Evolutionary conservation across 192 early-diverging fungal species (phyloP).

Genomic region (Podochytrium sp.): DNA sequence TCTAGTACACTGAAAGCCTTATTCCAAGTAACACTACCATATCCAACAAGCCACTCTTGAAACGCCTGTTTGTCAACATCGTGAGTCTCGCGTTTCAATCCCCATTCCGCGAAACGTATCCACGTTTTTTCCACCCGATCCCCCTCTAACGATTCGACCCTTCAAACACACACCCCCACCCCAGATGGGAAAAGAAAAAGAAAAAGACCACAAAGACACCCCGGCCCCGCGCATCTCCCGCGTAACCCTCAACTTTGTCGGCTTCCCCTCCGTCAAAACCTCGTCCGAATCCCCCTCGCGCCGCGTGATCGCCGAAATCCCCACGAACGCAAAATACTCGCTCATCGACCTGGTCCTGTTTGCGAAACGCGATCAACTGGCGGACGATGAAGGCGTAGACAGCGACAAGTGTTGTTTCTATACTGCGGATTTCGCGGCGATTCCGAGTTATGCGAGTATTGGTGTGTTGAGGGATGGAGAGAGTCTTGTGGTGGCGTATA

Average conservation of each 20-base stretch:
- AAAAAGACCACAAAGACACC: background rate
- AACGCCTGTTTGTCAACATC: too few relatives aligned
- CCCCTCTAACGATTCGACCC: background rate
- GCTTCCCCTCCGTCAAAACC: conserved; percentile 28
- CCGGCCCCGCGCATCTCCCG: conserved; percentile 8
- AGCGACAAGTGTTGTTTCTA: conserved; percentile 20
- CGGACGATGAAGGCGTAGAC: conserved; percentile 27
- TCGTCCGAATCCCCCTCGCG: conserved; percentile 26
- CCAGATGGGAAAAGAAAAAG: conserved; percentile 25
- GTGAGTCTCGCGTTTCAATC: too few relatives aligned
- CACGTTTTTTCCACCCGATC: too few relatives aligned
- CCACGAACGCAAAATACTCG: conserved; percentile 29
- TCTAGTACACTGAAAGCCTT: too few relatives aligned
- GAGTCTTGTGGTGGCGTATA: conserved; percentile 30
- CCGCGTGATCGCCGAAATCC: conserved; percentile 35
- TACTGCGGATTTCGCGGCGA: conserved; percentile 32
- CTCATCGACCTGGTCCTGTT: conserved; percentile 30
- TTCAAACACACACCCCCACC: background rate
- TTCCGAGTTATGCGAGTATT: conserved; percentile 26
- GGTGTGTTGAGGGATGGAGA: conserved; percentile 38
- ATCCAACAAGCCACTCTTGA: too few relatives aligned
- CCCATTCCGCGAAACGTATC: too few relatives aligned
- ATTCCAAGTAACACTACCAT: too few relatives aligned
- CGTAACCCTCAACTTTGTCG: conserved; percentile 40
- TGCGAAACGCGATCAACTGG: conserved; percentile 33